phyloP scores from a whole-genome alignment of 495 filamentous ascomycete genomes.

The Hypoxylon fuscum region DNA sequence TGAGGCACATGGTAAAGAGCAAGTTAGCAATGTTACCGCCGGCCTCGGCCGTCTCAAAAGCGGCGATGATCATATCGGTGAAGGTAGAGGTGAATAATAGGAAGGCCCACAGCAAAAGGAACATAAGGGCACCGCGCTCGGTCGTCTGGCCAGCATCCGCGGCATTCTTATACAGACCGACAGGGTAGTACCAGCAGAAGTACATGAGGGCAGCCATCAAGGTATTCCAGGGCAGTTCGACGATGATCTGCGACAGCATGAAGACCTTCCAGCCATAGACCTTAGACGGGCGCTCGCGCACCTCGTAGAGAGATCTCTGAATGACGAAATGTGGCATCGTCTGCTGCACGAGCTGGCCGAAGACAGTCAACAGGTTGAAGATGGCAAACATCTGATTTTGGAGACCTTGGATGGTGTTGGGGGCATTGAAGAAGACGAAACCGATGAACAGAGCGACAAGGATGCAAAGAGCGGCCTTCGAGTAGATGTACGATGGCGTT shows the following conservation, averaged over 20 bases:
- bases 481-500: conserved; percentile 85
- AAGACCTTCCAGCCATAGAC: conserved; percentile 86
- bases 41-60: conserved; percentile 71
- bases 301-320: conserved; percentile 83
- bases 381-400: conserved; percentile 90
- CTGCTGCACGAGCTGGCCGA: conserved; percentile 79
- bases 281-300: conserved; percentile 84
- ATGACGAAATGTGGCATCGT: conserved; percentile 86
- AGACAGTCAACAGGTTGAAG: conserved; percentile 83
- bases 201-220: conserved; percentile 74
- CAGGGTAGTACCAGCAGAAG: conserved; percentile 83
- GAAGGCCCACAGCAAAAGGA: conserved; percentile 70
- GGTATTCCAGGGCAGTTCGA: conserved; percentile 79
- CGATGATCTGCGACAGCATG: conserved; percentile 78
- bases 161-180: conserved; percentile 78
- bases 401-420: conserved; percentile 76
- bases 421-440: conserved; percentile 83
- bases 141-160: conserved; percentile 61
- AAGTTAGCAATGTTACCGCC: conserved; percentile 72
- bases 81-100: conserved; percentile 76
- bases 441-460: conserved; percentile 80
- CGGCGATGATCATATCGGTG: conserved; percentile 73
- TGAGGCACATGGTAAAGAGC: conserved; percentile 71
- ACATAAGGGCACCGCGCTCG: conserved; percentile 72
- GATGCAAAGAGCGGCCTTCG: conserved; percentile 67